Conservation (phyloP, 2,329 filamentous ascomycete genomes). For the Penicillium sp. region DNA sequence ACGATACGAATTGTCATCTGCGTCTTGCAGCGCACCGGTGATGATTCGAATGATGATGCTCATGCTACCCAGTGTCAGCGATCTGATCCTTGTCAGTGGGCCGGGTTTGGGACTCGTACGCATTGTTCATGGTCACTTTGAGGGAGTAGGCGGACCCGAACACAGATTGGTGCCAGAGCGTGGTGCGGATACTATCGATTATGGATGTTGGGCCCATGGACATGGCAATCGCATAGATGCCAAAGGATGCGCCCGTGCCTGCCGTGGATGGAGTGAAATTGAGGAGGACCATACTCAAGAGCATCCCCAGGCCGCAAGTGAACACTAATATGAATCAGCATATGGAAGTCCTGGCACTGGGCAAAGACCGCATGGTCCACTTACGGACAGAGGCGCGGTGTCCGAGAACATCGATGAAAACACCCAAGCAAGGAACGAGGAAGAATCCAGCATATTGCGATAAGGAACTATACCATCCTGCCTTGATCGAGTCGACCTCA, state of each 20-base stretch:
- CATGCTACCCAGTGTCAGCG: constrained; percentile 46
- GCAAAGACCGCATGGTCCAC: constrained; percentile 10
- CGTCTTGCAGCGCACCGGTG: constrained; percentile 61
- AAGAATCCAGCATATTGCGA: constrained; percentile 61
- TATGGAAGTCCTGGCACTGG: not conserved
- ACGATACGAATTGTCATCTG: constrained; percentile 58
- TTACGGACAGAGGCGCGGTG: constrained; percentile 52
- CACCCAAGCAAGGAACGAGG: constrained; percentile 57
- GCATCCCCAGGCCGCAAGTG: constrained; percentile 54
- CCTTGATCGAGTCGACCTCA: constrained; percentile 55
- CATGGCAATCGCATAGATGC: constrained; percentile 59
- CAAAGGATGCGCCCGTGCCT: constrained; percentile 62
- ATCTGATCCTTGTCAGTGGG: not conserved
- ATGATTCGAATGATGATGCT: constrained; percentile 62
- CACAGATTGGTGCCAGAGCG: constrained; percentile 61
- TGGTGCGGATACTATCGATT: constrained; percentile 63
- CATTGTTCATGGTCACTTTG: constrained; percentile 65
- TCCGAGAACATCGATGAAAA: constrained; percentile 60
- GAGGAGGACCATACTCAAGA: constrained; percentile 57
- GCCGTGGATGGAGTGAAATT: constrained; percentile 53
- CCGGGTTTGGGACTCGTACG: constrained; percentile 29
- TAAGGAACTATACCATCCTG: constrained; percentile 63
- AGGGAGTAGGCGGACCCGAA: constrained; percentile 63
- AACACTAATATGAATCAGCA: constrained; percentile 34
- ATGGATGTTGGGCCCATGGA: constrained; percentile 61